A percentile compares a stretch with the other conserved stretches of the same genome.
Evolutionary conservation across 2,329 filamentous ascomycete species (phyloP).

Genomic region (Pseudonectria foliicola): DNA sequence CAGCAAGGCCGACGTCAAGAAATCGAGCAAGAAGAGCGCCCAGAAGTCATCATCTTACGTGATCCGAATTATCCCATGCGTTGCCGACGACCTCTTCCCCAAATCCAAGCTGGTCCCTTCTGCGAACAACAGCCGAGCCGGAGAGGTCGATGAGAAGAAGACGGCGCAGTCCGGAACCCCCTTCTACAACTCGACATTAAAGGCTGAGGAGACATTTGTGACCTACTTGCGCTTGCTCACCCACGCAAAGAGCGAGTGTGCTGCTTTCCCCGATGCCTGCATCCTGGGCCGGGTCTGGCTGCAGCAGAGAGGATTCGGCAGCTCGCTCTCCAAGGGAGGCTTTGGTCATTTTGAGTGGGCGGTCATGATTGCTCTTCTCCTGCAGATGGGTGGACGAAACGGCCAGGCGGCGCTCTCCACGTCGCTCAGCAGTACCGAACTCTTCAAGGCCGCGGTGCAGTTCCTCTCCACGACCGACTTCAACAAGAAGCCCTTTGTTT

Average conservation of each 20-base stretch:
- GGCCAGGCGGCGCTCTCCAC: slow-evolving; percentile 66
- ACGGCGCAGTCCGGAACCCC: slow-evolving; percentile 51
- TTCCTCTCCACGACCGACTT: slow-evolving; percentile 72
- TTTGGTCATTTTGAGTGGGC: slow-evolving; percentile 95
- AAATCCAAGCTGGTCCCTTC: slow-evolving; percentile 61
- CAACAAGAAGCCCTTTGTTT: slow-evolving; percentile 54
- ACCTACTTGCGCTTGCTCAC: slow-evolving; percentile 71
- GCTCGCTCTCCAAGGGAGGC: slow-evolving; percentile 64
- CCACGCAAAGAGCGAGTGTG: slow-evolving; percentile 59
- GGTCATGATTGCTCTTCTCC: slow-evolving; percentile 67
- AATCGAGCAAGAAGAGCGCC: slow-evolving; percentile 18
- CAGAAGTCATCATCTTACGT: slow-evolving; percentile 40
- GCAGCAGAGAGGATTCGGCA: slow-evolving; percentile 73
- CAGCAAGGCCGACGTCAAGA: slow-evolving; percentile 17
- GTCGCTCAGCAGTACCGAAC: slow-evolving; percentile 81
- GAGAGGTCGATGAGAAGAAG: slow-evolving; percentile 37
- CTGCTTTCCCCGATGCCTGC: slow-evolving; percentile 75
- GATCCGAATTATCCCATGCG: slow-evolving; percentile 72
- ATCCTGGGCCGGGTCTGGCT: slow-evolving; percentile 85
- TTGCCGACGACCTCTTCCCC: slow-evolving; percentile 63
- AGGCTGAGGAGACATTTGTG: slow-evolving; percentile 67
- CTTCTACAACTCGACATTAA: slow-evolving; percentile 83
- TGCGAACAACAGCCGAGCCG: slow-evolving; percentile 62
- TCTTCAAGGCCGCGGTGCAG: slow-evolving; percentile 92
- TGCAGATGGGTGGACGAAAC: slow-evolving; percentile 69